Evolutionary conservation across 2,329 filamentous ascomycete species (phyloP).

Genomic region (Phialocephala sp.): DNA sequence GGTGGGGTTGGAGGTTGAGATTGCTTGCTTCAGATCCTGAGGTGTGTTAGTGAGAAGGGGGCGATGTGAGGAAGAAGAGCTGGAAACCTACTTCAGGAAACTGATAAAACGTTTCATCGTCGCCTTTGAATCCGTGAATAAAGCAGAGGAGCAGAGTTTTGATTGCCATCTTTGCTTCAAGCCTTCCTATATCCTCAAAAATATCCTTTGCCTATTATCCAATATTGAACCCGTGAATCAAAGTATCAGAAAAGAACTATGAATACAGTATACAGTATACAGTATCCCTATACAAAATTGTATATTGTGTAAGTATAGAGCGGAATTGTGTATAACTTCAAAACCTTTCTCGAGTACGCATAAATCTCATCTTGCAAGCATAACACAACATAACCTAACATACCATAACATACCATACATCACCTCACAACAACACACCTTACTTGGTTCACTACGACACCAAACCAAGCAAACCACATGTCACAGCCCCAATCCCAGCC

Average conservation of each 20-base stretch:
- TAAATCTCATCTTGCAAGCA: too few relatives aligned
- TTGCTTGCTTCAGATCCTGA: not conserved
- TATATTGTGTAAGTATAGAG: not conserved
- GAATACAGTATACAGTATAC: too few relatives aligned
- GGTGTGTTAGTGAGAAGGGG: constrained; percentile 3
- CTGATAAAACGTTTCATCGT: constrained; percentile 70
- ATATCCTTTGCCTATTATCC: not conserved
- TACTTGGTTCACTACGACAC: too few relatives aligned
- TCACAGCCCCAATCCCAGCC: too few relatives aligned
- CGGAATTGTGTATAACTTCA: not conserved
- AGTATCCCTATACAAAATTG: not conserved
- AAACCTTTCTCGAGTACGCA: too few relatives aligned
- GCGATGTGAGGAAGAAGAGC: too few relatives aligned
- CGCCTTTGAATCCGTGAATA: constrained; percentile 76
- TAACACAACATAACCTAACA: too few relatives aligned
- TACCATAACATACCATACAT: not conserved
- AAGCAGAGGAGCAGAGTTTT: constrained; percentile 73
- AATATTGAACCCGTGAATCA: not conserved
- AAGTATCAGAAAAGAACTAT: not conserved
- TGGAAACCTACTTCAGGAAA: constrained; percentile 60
- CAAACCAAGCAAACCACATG: not conserved
- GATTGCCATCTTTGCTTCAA: constrained; percentile 41
- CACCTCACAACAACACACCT: not conserved
- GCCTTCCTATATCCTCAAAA: not conserved
- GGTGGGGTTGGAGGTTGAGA: constrained; percentile 52